Evolutionary conservation across 2,329 filamentous ascomycete species (phyloP), one percentile per base, ranked within the genome.

Genomic region (Pyrenophora seminiperda): DNA sequence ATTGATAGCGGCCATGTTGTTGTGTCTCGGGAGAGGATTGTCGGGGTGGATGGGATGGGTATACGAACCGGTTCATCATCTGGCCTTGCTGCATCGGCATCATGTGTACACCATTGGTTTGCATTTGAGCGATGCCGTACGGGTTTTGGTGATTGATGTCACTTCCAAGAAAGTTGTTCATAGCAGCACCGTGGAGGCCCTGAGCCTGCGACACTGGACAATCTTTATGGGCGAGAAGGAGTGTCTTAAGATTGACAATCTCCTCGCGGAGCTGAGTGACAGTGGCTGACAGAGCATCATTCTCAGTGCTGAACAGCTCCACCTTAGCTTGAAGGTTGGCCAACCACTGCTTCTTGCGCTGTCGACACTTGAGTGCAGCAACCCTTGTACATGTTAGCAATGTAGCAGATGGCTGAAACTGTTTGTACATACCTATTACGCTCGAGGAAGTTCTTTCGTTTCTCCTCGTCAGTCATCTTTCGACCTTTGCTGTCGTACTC

Each of bases 401-500:
- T 36, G 11, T 19, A 2, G 6, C 19, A 15, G 7, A 20, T 6
- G 39, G 7, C 24, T 40, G 32, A 13, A 34, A 7, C 34, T 17
- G 17, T 39, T 76, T 9, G 20, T 41, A 77, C 84, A 66, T 84
- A 96, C 93, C 93, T 86, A 73, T 99, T 99, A 20, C 94, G 83
- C 70, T 99, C 94, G 2, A 99, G 79, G 74, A 99, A 99, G 72
- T 97, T 99, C 77, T 95, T 96, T 33, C 94, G 84, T 79, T 99
- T 99, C 78, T 99, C 94, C 68, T 97, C 94, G 48, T 97, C 94
- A 0, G 92, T 97, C 91, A 97, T 96, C 79, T 96, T 97, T 73
- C 86, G 88, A 33, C 79, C 78, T 63, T 87, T 84, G 32, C 80
- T 77, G 40, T 64, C 60, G 31, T 61, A 62, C 19, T 66, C 63